Base-by-base conservation (phyloP, 495 filamentous ascomycete species). In the Neurospora terricola region DNA sequence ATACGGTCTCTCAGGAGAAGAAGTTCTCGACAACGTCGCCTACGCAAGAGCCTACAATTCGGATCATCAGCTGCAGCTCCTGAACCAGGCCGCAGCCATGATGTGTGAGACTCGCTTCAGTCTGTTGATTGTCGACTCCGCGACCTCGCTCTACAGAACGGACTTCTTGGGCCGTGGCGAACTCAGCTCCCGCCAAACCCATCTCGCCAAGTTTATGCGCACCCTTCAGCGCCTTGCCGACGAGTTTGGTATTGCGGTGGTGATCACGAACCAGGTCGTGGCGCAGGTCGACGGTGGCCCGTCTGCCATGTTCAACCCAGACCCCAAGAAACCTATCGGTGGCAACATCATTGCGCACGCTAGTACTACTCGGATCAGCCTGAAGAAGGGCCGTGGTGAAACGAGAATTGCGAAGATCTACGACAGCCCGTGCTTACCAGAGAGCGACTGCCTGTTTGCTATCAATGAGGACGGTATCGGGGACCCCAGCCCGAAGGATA, bases 31-130 rank as follows among this genome's bases (percentile, higher is more conserved):
- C 83, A 99, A 99, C 79, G 93, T 99, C 48, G 96, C 96, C 4
- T 99, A 99, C 82, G 96, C 96, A 42, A 91, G 96, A 45, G 96
- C 96, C 4, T 99, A 99, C 84, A 99, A 99, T 81, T 98, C 94
- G 3, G 96, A 99, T 73, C 96, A 99, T 80, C 96, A 99, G 80
- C 87, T 98, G 23, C 92, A 96, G 80, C 87, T 99, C 6, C 88
- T 99, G 70, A 97, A 93, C 80, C 94, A 98, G 80, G 96, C 96
- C 18, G 92, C 96, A 9, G 87, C 92, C 69, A 99, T 99, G 96
- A 99, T 99, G 96, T 97, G 94, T 73, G 96, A 98, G 81, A 98
- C 96, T 3, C 91, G 96, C 5, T 99, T 99, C 84, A 97, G 94
- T 21, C 87, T 99, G 5, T 88, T 99, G 43, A 89, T 99, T 66